Evolutionary conservation across 257 asterid genomes (phyloP), one percentile per base, ranked within the genome.

Genomic region (Paraleonurus japonicus): DNA sequence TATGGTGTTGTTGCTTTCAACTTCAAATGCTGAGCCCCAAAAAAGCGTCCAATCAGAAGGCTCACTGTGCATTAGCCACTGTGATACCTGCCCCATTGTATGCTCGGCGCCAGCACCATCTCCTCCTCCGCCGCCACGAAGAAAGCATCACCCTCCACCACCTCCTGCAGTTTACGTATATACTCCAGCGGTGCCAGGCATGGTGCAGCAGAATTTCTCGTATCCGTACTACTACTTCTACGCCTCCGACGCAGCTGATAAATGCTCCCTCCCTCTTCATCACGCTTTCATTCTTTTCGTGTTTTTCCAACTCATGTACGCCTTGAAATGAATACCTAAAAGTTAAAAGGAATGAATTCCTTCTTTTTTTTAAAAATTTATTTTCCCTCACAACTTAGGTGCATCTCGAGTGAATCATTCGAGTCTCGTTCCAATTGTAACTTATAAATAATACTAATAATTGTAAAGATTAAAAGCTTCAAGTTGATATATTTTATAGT

Each of bases 211-310:
- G 70, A 77, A 77, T 19, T 65, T 65, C 58, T 71, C 81, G 4
- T n/a, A 76, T 20, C 81, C 77, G 7, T 65, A 76, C 66, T 77
- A 71, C 43, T 77, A 77, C 35, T 77, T 77, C 70, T 65, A 71
- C 77, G 17, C 77, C n/a, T 77, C 81, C 4, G 23, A 65, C 37
- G 74, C 81, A 24, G 62, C 75, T 43, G 9, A 50, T 50, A 19
- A 45, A 45, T 22, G 17, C 54, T 17, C 55, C 4, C 4, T 55
- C 32, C 63, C 67, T 32, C 70, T 10, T 32, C 61, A 19, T 19
- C 60, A 19, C 22, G 73, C 39, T 30, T 47, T 65, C 59, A 0
- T 16, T 65, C 11, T 32, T 19, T 35, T 65, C 5, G 27, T 55
- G 37, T 9, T 76, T 28, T 69, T 60, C 2, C 65, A 33, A 12